A percentile compares a stretch with the other conserved stretches of the same genome.
Evolutionary conservation across 1,139 yeast genomes (phyloP).

Genomic region (Pneumocystis oryctolagi): DNA sequence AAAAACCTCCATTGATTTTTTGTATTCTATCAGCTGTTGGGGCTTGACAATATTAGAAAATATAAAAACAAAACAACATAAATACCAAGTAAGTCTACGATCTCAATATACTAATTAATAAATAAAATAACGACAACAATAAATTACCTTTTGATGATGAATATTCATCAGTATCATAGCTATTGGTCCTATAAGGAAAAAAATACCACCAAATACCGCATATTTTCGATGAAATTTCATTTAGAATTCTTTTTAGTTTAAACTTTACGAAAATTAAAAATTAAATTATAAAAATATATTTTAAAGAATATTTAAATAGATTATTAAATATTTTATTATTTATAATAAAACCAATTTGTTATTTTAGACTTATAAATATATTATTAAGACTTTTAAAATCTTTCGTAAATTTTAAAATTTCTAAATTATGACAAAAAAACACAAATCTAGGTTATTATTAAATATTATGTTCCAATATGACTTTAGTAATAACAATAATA

Average conservation of each 20-base stretch:
- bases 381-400: not conserved
- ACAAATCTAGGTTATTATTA: not conserved
- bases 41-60: not conserved
- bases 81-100: conserved; percentile 1
- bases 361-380: not conserved
- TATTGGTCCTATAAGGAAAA: not conserved
- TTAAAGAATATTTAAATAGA: not conserved
- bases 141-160: not conserved
- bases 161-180: not conserved
- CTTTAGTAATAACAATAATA: conserved; percentile 4
- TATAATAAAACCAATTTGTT: not conserved
- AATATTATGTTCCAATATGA: not conserved
- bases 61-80: not conserved
- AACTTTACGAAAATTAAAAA: not conserved
- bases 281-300: not conserved
- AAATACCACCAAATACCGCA: not conserved
- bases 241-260: not conserved
- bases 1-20: not conserved
- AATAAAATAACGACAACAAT: not conserved
- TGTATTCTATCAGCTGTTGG: not conserved
- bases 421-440: not conserved
- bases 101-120: not conserved
- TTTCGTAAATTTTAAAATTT: not conserved
- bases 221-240: not conserved
- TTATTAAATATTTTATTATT: not conserved